Conservation (phyloP, 2,329 filamentous ascomycete species). For the Thermoascus crustaceus region DNA sequence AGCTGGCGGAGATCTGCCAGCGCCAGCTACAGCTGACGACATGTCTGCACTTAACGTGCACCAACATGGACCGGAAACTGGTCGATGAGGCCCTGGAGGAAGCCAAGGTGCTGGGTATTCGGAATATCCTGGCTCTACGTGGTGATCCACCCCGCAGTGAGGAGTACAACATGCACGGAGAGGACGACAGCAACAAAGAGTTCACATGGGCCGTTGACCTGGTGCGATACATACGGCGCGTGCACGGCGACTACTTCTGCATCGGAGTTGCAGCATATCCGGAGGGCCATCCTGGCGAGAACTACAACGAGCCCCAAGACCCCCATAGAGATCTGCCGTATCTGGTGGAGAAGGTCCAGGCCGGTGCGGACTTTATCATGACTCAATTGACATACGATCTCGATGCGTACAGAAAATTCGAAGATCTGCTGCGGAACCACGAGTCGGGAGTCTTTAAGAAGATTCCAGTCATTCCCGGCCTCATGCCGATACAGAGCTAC, state of each 20-base stretch:
- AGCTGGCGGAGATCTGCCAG: conserved; percentile 92
- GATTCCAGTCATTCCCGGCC: conserved; percentile 82
- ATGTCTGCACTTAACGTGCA: conserved; percentile 92
- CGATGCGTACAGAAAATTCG: conserved; percentile 71
- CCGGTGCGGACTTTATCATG: conserved; percentile 96
- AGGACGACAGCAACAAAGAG: conserved; percentile 58
- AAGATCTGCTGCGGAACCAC: conserved; percentile 67
- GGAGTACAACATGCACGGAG: conserved; percentile 67
- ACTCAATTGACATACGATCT: conserved; percentile 95
- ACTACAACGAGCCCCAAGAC: conserved; percentile 69
- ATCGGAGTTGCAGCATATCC: conserved; percentile 92
- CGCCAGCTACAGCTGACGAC: conserved; percentile 86
- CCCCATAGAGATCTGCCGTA: conserved; percentile 67
- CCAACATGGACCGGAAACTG: conserved; percentile 83
- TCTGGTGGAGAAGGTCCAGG: conserved; percentile 79
- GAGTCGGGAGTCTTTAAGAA: conserved; percentile 76
- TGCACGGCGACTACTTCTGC: conserved; percentile 91
- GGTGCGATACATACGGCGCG: conserved; percentile 76
- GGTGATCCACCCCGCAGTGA: conserved; percentile 85
- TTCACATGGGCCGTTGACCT: conserved; percentile 86
- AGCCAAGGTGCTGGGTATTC: conserved; percentile 80
- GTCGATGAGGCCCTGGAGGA: conserved; percentile 86
- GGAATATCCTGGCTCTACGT: conserved; percentile 86
- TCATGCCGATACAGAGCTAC: conserved; percentile 98
- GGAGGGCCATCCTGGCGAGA: conserved; percentile 88